Evolutionary conservation across 2,329 filamentous ascomycete genomes (phyloP).

Genomic region (Calonectria leucothoes): DNA sequence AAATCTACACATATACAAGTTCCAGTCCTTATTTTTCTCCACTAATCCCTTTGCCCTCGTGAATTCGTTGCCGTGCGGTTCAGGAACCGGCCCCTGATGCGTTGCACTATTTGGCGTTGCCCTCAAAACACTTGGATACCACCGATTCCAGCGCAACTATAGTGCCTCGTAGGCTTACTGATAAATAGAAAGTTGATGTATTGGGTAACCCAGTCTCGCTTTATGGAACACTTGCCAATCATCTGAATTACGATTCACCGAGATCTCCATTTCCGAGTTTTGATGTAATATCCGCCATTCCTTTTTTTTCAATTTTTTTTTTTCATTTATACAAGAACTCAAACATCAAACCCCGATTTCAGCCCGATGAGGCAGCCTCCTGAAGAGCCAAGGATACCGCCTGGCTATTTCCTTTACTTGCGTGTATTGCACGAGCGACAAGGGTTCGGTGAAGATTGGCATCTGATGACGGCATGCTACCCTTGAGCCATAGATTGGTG

Average conservation of each 20-base stretch:
- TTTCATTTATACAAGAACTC: no score
- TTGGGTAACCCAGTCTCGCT: neutral
- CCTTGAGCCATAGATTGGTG: constrained; percentile 95
- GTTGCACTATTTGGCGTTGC: neutral
- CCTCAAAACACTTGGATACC: neutral
- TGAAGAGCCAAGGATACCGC: constrained; percentile 48
- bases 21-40: neutral
- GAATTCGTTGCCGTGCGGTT: neutral
- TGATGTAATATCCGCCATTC: neutral
- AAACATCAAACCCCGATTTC: neutral
- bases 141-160: no score
- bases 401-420: constrained; percentile 51
- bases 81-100: neutral
- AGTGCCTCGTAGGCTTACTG: no score
- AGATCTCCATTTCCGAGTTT: neutral
- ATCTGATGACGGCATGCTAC: constrained; percentile 62
- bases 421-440: constrained; percentile 54
- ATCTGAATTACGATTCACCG: neutral
- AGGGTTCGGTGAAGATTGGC: constrained; percentile 47
- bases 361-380: constrained; percentile 47
- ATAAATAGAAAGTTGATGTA: no score
- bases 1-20: neutral
- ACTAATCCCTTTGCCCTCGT: neutral
- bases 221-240: neutral
- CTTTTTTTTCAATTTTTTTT: neutral